phyloP scores from a whole-genome alignment of 139 green algal genomes.

The Gonium pectorale region DNA sequence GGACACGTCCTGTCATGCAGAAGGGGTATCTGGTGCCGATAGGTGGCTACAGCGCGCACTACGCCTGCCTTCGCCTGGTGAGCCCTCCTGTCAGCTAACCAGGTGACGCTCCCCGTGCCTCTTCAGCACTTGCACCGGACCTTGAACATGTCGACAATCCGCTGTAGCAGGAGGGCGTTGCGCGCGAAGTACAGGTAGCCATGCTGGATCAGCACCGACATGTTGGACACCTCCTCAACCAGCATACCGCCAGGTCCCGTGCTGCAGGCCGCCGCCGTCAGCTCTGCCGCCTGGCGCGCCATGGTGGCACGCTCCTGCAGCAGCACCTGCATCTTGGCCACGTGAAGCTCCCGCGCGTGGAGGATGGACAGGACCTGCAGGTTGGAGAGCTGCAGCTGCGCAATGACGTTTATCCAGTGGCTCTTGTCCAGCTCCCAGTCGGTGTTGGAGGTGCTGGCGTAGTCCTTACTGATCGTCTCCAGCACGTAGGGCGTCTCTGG shows the following conservation, averaged over 20 bases:
- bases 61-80: background rate
- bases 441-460: slow-evolving; percentile 34
- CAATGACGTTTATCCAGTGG: slow-evolving; percentile 60
- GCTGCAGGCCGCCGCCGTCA: slow-evolving; percentile 27
- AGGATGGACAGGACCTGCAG: slow-evolving; percentile 54
- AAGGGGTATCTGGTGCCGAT: too few relatives aligned
- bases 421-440: slow-evolving; percentile 61
- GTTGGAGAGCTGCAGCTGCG: slow-evolving; percentile 57
- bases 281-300: slow-evolving; percentile 43
- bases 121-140: too few relatives aligned
- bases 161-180: slow-evolving; percentile 52
- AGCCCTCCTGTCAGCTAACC: too few relatives aligned
- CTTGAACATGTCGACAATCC: slow-evolving; percentile 52
- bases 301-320: slow-evolving; percentile 51
- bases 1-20: too few relatives aligned
- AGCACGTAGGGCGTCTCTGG: slow-evolving; percentile 55
- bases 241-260: slow-evolving; percentile 21
- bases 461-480: slow-evolving; percentile 55
- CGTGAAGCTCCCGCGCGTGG: slow-evolving; percentile 45
- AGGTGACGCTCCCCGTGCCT: background rate
- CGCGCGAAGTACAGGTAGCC: slow-evolving; percentile 61
- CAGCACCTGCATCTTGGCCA: slow-evolving; percentile 49
- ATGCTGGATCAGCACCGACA: slow-evolving; percentile 54
- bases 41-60: too few relatives aligned
- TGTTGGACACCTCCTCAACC: slow-evolving; percentile 45